Percentiles rank a stretch among this genome's conserved stretches.
Evolutionary conservation across 495 filamentous ascomycete genomes (phyloP).

Genomic region (Letharia lupina): DNA sequence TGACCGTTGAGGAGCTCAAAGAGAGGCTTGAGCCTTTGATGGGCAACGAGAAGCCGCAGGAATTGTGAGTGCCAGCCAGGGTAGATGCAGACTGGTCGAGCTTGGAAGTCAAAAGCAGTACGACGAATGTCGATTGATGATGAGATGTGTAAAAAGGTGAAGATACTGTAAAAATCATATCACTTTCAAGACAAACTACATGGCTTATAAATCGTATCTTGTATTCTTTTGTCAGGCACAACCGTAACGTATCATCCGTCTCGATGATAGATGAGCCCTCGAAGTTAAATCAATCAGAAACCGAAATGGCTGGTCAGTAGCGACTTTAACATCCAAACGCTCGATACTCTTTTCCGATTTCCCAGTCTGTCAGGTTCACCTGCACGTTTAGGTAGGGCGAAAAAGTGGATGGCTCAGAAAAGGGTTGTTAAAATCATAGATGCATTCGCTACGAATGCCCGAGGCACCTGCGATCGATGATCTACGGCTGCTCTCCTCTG

Average conservation of each 20-base stretch:
- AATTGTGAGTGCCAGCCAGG: background rate
- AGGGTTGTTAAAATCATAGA: background rate
- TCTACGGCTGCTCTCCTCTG: background rate
- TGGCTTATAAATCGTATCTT: background rate
- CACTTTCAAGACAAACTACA: background rate
- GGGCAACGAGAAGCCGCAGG: conserved; percentile 26
- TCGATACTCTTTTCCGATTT: background rate
- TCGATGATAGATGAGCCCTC: background rate
- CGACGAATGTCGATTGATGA: background rate
- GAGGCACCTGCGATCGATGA: background rate
- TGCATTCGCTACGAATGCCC: background rate
- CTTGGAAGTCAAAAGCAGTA: background rate
- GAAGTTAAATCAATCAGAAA: background rate
- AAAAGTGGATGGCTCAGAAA: background rate
- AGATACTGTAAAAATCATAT: background rate
- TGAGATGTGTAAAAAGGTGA: background rate
- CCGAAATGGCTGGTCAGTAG: background rate
- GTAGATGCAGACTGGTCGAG: background rate
- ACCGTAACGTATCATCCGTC: background rate
- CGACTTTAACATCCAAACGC: background rate
- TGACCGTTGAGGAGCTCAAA: conserved; percentile 57
- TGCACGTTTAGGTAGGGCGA: background rate
- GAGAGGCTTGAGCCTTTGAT: conserved; percentile 45
- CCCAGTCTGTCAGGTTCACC: background rate
- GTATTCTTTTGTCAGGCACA: background rate